Base-by-base conservation (phyloP, 768 basidiomycete genomes). In the Royoungia palumana region DNA sequence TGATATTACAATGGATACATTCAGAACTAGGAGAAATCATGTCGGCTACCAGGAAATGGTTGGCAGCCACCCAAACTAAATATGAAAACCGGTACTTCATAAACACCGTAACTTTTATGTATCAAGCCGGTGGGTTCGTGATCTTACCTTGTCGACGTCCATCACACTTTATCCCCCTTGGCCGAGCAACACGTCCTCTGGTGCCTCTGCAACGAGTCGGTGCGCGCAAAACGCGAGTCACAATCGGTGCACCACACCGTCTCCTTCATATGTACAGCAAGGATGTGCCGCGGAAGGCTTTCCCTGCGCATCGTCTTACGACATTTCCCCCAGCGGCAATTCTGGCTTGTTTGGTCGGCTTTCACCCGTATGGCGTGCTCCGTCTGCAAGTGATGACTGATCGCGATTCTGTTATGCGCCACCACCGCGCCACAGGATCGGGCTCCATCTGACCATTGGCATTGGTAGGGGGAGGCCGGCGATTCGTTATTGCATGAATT, bases 201-300 rank as follows among this genome's bases (percentile, higher is more conserved):
- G 44, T 64, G 63, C 19, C 63, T 62, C 45, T 56, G 54, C 47
- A 65, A 11, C 13, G 63, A 65, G 35, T 65, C 63, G 10, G 7
- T 21, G 7, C 64, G 60, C 12, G 66, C 63, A 20, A 67, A 65
- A 21, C 11, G 16, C 22, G 44, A 45, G 10, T 44, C 38, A 27
- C 66, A 65, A 17, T 11, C n/a, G 1, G 44, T 17, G 21, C 66
- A 66, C 6, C 14, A 13, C 6, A 49, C 59, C 41, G 52, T 66
- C 44, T 61, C 43, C 37, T 28, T 35, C 39, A 63, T 28, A 16
- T 65, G 66, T 1, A 68, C 53, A 0, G 58, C 35, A 9, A 64
- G 49, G 14, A 66, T 30, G 10, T 68, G 64, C 0, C 66, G 64
- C 0, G 54, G 4, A 2, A 65, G 54, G 43, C 64, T 68, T 17